Evolutionary conservation across 1,284 basidiomycete genomes (phyloP).

Genomic region (Ceratobasidium sp.): DNA sequence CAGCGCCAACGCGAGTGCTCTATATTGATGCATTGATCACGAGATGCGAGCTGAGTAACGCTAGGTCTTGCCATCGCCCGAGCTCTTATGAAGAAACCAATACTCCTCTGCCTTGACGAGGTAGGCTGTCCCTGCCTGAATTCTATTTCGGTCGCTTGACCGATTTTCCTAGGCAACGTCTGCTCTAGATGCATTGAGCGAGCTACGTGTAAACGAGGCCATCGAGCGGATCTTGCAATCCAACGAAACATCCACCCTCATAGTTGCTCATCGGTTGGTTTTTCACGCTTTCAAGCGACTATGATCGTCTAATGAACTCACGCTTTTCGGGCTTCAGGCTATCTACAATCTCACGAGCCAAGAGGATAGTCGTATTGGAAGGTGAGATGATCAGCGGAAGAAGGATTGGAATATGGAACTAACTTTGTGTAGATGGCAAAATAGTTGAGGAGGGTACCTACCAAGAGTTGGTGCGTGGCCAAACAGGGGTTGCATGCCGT

Average conservation of each 20-base stretch:
- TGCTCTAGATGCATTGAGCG: slow-evolving; percentile 90
- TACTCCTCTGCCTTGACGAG: slow-evolving; percentile 85
- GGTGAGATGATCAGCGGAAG: too few species aligned
- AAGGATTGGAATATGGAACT: slow-evolving; percentile 49
- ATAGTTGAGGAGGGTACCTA: slow-evolving; percentile 90
- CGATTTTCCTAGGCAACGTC: slow-evolving; percentile 58
- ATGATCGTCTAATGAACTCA: too few species aligned
- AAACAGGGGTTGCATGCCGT: too few species aligned
- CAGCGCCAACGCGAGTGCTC: slow-evolving; percentile 69
- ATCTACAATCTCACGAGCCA: slow-evolving; percentile 86
- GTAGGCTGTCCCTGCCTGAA: slow-evolving; percentile 67
- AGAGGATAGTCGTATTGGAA: slow-evolving; percentile 90
- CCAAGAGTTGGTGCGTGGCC: slow-evolving; percentile 62
- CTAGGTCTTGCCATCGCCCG: slow-evolving; percentile 63
- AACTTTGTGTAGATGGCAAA: slow-evolving; percentile 68
- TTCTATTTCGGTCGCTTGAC: too few species aligned
- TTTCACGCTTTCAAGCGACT: too few species aligned
- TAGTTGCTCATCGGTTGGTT: slow-evolving; percentile 83
- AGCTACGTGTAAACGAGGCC: slow-evolving; percentile 90
- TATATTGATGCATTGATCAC: too few species aligned
- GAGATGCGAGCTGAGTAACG: not conserved
- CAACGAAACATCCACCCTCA: slow-evolving; percentile 85
- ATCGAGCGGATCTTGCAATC: slow-evolving; percentile 87
- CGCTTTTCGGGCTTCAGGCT: slow-evolving; percentile 63
- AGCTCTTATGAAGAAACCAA: slow-evolving; percentile 86